phyloP scores from a whole-genome alignment of 1,284 basidiomycete genomes.

The Schizophyllum amplum region DNA sequence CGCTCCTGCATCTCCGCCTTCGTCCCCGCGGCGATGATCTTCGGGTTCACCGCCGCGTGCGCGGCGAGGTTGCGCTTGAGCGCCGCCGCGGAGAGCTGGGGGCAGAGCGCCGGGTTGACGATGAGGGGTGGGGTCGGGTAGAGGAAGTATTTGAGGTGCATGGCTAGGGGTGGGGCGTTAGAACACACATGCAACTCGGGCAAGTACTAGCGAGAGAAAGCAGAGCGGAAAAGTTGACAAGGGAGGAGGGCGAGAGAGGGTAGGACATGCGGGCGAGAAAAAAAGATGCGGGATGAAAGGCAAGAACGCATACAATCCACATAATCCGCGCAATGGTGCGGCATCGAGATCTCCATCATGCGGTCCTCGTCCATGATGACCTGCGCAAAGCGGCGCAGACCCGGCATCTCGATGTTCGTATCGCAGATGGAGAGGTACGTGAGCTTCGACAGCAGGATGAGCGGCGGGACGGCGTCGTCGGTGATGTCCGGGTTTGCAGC shows the following conservation, averaged over 20 bases:
- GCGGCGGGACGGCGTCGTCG: slow-evolving; percentile 47
- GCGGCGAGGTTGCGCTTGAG: slow-evolving; percentile 48
- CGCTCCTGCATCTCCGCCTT: slow-evolving; percentile 33
- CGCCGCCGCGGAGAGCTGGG: slow-evolving; percentile 33
- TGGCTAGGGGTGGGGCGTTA: slow-evolving; percentile 3
- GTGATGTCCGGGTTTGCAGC: slow-evolving; percentile 42
- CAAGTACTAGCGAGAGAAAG: not conserved
- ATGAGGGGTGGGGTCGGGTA: slow-evolving; percentile 41
- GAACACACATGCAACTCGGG: not conserved
- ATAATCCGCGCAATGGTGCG: slow-evolving; percentile 43
- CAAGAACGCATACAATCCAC: slow-evolving; percentile 36
- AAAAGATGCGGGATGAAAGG: no score
- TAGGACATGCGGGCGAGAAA: not conserved
- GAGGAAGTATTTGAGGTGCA: slow-evolving; percentile 40
- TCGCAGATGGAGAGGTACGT: slow-evolving; percentile 41
- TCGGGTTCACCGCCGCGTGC: slow-evolving; percentile 32
- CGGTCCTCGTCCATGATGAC: slow-evolving; percentile 25
- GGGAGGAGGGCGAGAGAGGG: slow-evolving; percentile 1
- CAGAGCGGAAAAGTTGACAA: not conserved
- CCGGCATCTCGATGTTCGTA: slow-evolving; percentile 46
- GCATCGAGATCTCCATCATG: slow-evolving; percentile 41
- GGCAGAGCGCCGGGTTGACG: slow-evolving; percentile 31
- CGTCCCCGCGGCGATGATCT: slow-evolving; percentile 27
- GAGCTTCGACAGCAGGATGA: slow-evolving; percentile 39
- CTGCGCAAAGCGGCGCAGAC: slow-evolving; percentile 42